Percentiles rank a stretch among this genome's conserved stretches.
Conservation (phyloP, 139 green algal genomes). For the Desmodesmus armatus region DNA sequence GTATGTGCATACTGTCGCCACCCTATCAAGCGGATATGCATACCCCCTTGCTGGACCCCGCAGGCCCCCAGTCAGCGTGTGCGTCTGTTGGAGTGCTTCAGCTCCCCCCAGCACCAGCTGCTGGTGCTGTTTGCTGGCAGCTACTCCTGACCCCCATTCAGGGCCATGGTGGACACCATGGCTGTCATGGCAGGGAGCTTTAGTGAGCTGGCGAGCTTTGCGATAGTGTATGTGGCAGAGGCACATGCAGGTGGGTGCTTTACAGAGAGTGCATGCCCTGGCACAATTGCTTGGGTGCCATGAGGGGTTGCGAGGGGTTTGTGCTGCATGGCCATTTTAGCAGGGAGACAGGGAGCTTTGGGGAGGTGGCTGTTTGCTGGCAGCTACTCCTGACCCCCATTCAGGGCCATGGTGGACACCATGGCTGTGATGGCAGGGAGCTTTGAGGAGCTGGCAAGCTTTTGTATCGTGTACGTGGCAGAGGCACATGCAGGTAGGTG, state of each 20-base stretch:
- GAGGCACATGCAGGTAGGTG: conserved; percentile 17
- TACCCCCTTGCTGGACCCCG: no score
- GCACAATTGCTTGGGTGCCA: no score
- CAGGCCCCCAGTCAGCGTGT: background rate
- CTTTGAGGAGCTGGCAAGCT: background rate
- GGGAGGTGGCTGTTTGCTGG: conserved; percentile 30
- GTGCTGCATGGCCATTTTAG: no score
- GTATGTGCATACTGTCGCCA: no score
- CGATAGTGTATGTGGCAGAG: background rate
- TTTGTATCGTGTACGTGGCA: background rate
- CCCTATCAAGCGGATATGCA: no score
- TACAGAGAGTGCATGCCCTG: background rate
- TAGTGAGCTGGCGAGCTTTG: background rate
- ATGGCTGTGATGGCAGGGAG: background rate
- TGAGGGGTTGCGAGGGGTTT: no score
- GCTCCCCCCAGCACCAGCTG: background rate
- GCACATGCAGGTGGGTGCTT: background rate
- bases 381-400: conserved; percentile 39
- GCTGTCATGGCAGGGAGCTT: background rate
- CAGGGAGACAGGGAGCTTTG: no score
- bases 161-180: background rate
- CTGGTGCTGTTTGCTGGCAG: conserved; percentile 31
- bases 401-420: background rate
- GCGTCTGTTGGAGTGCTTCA: background rate
- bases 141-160: conserved; percentile 43